Evolutionary conservation across 495 filamentous ascomycete genomes (phyloP), one percentile per base, ranked within the genome.

Genomic region (Penicillium samsonianum): DNA sequence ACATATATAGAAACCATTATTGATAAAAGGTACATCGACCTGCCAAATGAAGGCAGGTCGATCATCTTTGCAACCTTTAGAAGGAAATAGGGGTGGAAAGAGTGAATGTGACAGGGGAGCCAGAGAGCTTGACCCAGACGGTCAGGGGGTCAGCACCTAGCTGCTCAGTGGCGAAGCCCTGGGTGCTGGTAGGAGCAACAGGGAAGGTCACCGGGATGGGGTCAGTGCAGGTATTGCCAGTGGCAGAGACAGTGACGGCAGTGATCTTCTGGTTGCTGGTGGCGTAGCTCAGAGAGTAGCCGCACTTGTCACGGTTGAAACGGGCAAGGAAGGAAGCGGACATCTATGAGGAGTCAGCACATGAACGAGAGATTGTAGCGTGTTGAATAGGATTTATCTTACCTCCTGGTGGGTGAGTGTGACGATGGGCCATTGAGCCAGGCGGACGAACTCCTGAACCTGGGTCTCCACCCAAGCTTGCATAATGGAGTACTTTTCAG

Each of bases 391-490:
- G n/a, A 3, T 46, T 53, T 26, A 28, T 63, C 61, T 37, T 69
- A 76, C 73, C 57, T 83, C 73, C 57, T 83, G 77, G 49, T 85
- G 82, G 57, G 78, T 84, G 35, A 79, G 63, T 8, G 82, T 80
- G 5, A 80, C 67, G 9, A 86, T 67, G 16, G 83, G 82, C 82
- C 84, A 86, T 53, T 74, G 68, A n/a, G 77, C 81, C 50, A 87
- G 73, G 33, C 84, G 73, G 31, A 74, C 71, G 61, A 86, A 81
- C 60, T 87, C 84, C 65, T 78, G 71, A 1, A 82, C 76, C 31
- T 82, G 65, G 20, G 69, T 75, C 67, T 87, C 84, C n/a, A 82
- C 78, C 84, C 84, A 87, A 2, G 77, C 80, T 60, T 86, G 82
- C 50, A 86, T 71, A 33, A 87, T 74, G 2, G 82, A 85, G 47